Evolutionary conservation across 1,284 basidiomycete genomes (phyloP), one percentile per base, ranked within the genome.

Genomic region (Leccinum insolens): DNA sequence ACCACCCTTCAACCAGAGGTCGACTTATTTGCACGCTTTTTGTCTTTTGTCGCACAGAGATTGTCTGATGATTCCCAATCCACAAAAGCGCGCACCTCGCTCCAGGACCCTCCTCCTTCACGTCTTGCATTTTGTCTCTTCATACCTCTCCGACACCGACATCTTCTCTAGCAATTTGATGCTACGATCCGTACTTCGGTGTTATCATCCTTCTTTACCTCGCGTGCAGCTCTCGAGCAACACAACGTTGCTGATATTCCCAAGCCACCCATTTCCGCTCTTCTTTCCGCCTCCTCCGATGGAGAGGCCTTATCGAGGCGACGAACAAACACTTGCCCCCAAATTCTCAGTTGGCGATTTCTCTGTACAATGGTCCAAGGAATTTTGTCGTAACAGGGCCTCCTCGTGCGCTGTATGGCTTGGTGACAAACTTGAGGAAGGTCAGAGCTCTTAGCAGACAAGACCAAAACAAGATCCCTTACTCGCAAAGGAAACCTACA

Each of bases 311-410:
- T 34, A 89, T 99, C 73, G 84, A 86, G 70, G 91, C 92, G 82
- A 97, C 96, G 70, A 99, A 99, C 85, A 86, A 88, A 65, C 90
- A 96, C 79, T 88, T 99, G 61, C 85, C 92, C 6, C 81, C 82
- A 60, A 93, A 93, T 77, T 94, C 94, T 28, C 86, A 95, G 78
- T 81, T 99, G 59, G 85, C 86, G 67, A 88, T 99, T 67, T 97
- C 96, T 41, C 89, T 99, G 37, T 88, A 95, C 85, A 99, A 99
- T 76, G 95, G 96, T 7, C 88, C 95, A 61, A 91, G 90, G 74
- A 93, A 92, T 61, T 95, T 96, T 77, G 95, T 99, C 70, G 90
- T 99, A 67, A 99, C 96, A 41, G 97, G 97, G 60, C 95, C 95
- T 55, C 87, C 96, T 39, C 92, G 92, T 71, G 89, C 95, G n/a